These are phyloP conservation scores for Erythrobasidium hasegawianum DNA, from an alignment of 1,284 basidiomycete genomes.

Conservation along the genomic window DNA sequence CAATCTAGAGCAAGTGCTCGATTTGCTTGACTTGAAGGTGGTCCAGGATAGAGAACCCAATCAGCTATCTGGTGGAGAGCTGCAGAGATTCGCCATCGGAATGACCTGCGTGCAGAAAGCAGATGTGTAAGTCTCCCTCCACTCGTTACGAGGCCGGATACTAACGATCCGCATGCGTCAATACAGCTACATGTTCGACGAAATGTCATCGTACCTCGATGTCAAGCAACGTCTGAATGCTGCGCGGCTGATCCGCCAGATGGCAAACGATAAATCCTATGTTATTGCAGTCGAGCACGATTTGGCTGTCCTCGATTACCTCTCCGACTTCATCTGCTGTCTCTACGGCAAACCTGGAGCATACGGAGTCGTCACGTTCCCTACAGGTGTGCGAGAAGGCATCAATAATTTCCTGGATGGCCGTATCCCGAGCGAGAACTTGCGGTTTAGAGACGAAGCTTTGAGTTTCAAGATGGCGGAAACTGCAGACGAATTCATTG, in stretches of 20 bases:
- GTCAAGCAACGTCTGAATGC: conserved; percentile 88
- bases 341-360: conserved; percentile 93
- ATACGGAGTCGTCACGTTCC: conserved; percentile 97
- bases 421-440: conserved; percentile 95
- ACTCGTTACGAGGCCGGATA: conserved; percentile 35
- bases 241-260: conserved; percentile 87
- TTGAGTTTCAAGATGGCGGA: conserved; percentile 94
- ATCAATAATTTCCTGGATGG: conserved; percentile 98
- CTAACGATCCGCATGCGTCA: not conserved
- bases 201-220: conserved; percentile 94
- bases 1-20: conserved; percentile 75
- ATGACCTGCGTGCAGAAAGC: conserved; percentile 88
- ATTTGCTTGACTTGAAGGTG: conserved; percentile 77
- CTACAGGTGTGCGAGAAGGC: conserved; percentile 92
- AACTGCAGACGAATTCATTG: conserved; percentile 77
- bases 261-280: conserved; percentile 76
- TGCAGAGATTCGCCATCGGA: conserved; percentile 92
- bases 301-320: conserved; percentile 90
- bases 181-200: conserved; percentile 88
- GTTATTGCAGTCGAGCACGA: conserved; percentile 97
- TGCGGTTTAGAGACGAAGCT: conserved; percentile 91
- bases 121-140: conserved; percentile 78
- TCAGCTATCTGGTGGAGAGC: conserved; percentile 88
- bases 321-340: conserved; percentile 95
- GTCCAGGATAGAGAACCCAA: conserved; percentile 75